Evolutionary conservation across 805 yeast genomes (phyloP).

Genomic region (Candida mattraensis): DNA sequence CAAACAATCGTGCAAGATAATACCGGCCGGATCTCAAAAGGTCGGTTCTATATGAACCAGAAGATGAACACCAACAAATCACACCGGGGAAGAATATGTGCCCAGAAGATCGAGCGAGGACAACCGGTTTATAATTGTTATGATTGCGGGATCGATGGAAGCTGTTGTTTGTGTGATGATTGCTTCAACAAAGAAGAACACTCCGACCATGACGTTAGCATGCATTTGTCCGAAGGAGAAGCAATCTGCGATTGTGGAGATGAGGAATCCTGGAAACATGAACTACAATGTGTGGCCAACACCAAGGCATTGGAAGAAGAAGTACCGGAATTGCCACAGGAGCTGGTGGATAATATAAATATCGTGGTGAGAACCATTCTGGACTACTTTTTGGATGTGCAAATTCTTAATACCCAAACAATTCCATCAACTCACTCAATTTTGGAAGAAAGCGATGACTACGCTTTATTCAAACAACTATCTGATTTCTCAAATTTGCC

Average conservation of each 20-base stretch:
- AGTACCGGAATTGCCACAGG: slow-evolving; percentile 19
- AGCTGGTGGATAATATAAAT: slow-evolving; percentile 23
- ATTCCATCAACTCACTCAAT: slow-evolving; percentile 17
- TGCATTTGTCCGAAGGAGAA: slow-evolving; percentile 48
- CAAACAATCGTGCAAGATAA: slow-evolving; percentile 18
- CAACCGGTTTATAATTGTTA: slow-evolving; percentile 72
- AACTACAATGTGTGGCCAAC: slow-evolving; percentile 48
- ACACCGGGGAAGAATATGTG: slow-evolving; percentile 68
- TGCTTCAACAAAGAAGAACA: slow-evolving; percentile 76
- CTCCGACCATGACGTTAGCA: slow-evolving; percentile 59
- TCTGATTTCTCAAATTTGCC: slow-evolving; percentile 39
- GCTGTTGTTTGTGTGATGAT: slow-evolving; percentile 72
- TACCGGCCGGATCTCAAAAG: slow-evolving; percentile 12
- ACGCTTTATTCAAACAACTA: slow-evolving; percentile 6
- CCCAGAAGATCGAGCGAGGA: slow-evolving; percentile 57
- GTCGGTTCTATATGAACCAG: slow-evolving; percentile 24
- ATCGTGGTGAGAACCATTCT: slow-evolving; percentile 32
- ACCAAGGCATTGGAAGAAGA: slow-evolving; percentile 12
- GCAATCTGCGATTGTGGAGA: slow-evolving; percentile 81
- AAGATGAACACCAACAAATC: slow-evolving; percentile 24
- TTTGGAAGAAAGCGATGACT: slow-evolving; percentile 5
- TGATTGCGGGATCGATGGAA: slow-evolving; percentile 75
- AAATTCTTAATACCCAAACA: slow-evolving; percentile 33
- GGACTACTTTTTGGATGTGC: slow-evolving; percentile 43
- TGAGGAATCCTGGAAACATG: slow-evolving; percentile 56